Percentiles rank a stretch among this genome's conserved stretches.
Conservation (phyloP, 2,329 filamentous ascomycete genomes). For the Pezicula radicicola region DNA sequence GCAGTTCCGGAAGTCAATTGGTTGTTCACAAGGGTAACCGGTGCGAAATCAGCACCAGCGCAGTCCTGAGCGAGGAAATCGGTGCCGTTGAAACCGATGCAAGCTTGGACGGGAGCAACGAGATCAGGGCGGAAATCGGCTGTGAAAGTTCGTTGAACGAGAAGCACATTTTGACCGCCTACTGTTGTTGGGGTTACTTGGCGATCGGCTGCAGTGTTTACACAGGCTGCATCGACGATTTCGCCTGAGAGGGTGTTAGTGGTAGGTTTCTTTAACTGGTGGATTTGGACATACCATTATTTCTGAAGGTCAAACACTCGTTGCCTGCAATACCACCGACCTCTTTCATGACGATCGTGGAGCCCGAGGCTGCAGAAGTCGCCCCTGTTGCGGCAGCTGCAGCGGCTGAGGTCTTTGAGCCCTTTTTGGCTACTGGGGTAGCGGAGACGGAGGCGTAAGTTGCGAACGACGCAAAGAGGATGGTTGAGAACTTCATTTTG, state of each 20-base stretch:
- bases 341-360: constrained; percentile 36
- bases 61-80: constrained; percentile 35
- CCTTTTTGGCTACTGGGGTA: neutral
- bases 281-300: constrained; percentile 29
- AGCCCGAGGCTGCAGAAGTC: constrained; percentile 7
- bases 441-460: no score
- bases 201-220: constrained; percentile 33
- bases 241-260: constrained; percentile 26
- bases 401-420: neutral
- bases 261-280: neutral
- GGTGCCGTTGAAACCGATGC: constrained; percentile 37
- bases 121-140: constrained; percentile 36
- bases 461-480: no score
- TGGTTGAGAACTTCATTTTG: no score
- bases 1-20: constrained; percentile 29
- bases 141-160: constrained; percentile 35
- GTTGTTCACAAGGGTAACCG: constrained; percentile 26
- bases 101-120: constrained; percentile 31
- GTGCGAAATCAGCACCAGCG: constrained; percentile 16
- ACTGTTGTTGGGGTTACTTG: constrained; percentile 35
- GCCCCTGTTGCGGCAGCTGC: constrained; percentile 1
- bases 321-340: constrained; percentile 30
- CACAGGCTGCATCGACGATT: constrained; percentile 39
- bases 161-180: constrained; percentile 28
- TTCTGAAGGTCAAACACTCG: constrained; percentile 36